Base-by-base conservation (phyloP, 1,284 basidiomycete genomes). In the Sporisorium sorghi region DNA sequence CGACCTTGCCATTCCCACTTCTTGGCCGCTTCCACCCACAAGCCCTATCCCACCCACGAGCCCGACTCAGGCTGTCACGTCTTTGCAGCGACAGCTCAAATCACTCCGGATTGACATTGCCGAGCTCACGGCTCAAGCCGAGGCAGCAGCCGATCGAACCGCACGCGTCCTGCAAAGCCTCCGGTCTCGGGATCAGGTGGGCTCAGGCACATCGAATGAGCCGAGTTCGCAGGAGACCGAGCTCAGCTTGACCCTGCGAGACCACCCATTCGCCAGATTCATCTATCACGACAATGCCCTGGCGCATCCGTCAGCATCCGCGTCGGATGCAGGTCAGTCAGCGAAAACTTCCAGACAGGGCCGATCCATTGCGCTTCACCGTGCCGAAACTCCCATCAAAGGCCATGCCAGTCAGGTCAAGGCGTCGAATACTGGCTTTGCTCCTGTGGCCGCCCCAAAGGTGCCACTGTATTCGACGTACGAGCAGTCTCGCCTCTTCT, bases 131-230 rank as follows among this genome's bases (percentile, higher is more conserved):
- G 40, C 26, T 12, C 44, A 40, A 26, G 54, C 56, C 12, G 56
- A 58, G 40, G 43, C 24, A 5, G 62, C 62, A 7, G 56, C 62
- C 23, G 37, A 58, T 14, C 46, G 62, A 23, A 54, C 54, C 40
- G 56, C 62, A 1, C 19, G 12, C 1, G 32, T 54, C 3, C 37
- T 65, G 39, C 28, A 40, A 12, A 56, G 33, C 19, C 30, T 44
- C 19, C 56, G 33, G 12, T 53, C 50, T 23, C 35, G 30, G 35
- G 30, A 47, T 30, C 42, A 54, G 26, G 24, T 8, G 4, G 12
- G 21, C 10, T 2, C n/a, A 11, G 28, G 3, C 30, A 12, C 4
- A 17, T 42, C 49, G 23, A 19, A 33, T 24, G 55, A 53, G 10
- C 17, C 39, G 11, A 21, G 17, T 15, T 63, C 49, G 7, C 49